Base-by-base conservation (phyloP, 1,284 basidiomycete genomes). In the Trichosporon sp. region DNA sequence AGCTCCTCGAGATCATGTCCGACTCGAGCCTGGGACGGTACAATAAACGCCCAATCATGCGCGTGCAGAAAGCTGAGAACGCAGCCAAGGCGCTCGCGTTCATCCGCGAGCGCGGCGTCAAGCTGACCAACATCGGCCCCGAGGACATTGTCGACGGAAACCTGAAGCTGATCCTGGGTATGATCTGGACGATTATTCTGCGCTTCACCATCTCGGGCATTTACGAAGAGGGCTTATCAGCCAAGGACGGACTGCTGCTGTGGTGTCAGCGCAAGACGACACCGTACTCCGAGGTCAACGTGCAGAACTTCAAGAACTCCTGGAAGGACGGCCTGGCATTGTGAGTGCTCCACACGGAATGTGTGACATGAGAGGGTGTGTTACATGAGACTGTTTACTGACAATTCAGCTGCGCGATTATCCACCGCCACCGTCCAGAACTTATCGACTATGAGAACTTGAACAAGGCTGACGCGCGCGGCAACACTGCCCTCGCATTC, bases 231-330 rank as follows among this genome's bases (percentile, higher is more conserved):
- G 96, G 96, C 68, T 88, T 98, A 32, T 96, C 94, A 5, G 96
- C 96, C 0, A 96, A 96, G 83, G 97, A 98, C 82, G 96, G 95
- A 59, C 88, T 99, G 12, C 86, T 99, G 1, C 88, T 99, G 1
- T 99, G 96, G 96, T 98, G 96, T 86, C 96, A 98, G 81, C 90
- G 96, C 70, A 97, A 97, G 85, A 99, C 97, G 0, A 89, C 89
- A 37, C 90, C 91, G 0, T 98, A 99, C 85, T 72, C 71, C n/a
- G 93, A 96, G 77, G 96, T 98, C 19, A 86, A 97, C 69, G 93
- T 99, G 7, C 90, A 93, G 84, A 94, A 98, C 81, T 99, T 99
- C 81, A 93, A 93, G 16, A 83, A 89, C 56, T 95, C 93, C 79
- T 99, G 94, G 91, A 91, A 91, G 59, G 93, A 98, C 81, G 96